Percentiles rank a stretch among this genome's conserved stretches.
Conservation (phyloP, 2,329 filamentous ascomycete species). For the Nigrospora sphaerica region DNA sequence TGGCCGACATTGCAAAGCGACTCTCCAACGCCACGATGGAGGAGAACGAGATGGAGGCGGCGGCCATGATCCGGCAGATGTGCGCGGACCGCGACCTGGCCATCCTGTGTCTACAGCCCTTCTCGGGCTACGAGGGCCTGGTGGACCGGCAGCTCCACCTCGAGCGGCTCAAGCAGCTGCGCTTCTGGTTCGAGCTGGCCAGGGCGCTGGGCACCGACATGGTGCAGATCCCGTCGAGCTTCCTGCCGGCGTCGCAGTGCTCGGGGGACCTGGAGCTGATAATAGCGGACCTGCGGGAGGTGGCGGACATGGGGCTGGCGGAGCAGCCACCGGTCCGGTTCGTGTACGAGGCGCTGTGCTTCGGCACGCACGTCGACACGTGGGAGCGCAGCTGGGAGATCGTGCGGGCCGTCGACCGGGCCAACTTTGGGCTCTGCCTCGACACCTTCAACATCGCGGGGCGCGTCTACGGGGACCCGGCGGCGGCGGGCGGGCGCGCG, state of each 20-base stretch:
- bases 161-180: conserved; percentile 53
- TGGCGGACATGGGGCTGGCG: conserved; percentile 59
- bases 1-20: conserved; percentile 50
- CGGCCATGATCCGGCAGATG: conserved; percentile 46
- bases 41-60: conserved; percentile 48
- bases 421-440: conserved; percentile 70
- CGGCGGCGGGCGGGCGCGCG: conserved; percentile 41
- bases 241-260: conserved; percentile 43
- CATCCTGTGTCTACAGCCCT: conserved; percentile 68
- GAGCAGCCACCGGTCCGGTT: conserved; percentile 55
- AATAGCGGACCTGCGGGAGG: conserved; percentile 52
- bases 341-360: conserved; percentile 67
- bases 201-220: conserved; percentile 59
- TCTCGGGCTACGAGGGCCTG: conserved; percentile 71
- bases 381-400: conserved; percentile 71
- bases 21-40: conserved; percentile 32
- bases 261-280: conserved; percentile 46
- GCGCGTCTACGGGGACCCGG: conserved; percentile 63
- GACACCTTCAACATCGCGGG: conserved; percentile 76
- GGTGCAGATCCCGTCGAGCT: conserved; percentile 68
- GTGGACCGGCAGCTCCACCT: conserved; percentile 52
- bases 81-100: conserved; percentile 47
- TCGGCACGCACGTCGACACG: conserved; percentile 61
- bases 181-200: conserved; percentile 63
- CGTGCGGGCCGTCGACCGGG: conserved; percentile 54